These are phyloP conservation scores for Sporothrix phasma DNA, from an alignment of 2,329 filamentous ascomycete species.

Conservation along the genomic window DNA sequence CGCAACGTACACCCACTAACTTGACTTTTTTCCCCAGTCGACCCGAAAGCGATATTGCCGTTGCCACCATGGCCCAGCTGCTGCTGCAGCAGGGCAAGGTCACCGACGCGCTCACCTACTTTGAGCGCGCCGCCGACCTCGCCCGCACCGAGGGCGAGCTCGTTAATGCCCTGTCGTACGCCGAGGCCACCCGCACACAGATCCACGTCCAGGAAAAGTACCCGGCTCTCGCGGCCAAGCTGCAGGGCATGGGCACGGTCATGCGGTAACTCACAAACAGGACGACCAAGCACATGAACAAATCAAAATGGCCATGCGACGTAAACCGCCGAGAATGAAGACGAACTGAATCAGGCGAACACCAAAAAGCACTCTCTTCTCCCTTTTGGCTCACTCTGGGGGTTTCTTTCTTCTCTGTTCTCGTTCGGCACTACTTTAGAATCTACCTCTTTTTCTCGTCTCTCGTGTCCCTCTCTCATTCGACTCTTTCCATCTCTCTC, in stretches of 20 bases:
- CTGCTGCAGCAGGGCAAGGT: conserved; percentile 97
- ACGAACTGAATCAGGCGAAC: not conserved
- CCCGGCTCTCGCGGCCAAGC: conserved; percentile 64
- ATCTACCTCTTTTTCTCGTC: not conserved
- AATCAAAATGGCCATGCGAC: not conserved
- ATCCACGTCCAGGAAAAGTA: conserved; percentile 86
- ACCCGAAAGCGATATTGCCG: conserved; percentile 96
- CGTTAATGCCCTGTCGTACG: conserved; percentile 91
- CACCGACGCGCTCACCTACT: conserved; percentile 87
- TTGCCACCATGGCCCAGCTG: conserved; percentile 96
- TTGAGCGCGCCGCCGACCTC: conserved; percentile 90
- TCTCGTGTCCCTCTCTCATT: not conserved
- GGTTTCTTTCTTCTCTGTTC: not conserved
- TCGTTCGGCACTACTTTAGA: conserved; percentile 3
- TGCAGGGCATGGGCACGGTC: conserved; percentile 44
- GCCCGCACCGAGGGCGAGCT: conserved; percentile 92
- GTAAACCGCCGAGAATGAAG: not conserved
- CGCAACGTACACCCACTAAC: conserved; percentile 14
- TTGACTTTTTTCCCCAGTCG: conserved; percentile 51
- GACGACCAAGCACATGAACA: not conserved
- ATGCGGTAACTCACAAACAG: conserved; percentile 24
- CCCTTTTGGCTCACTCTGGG: not conserved
- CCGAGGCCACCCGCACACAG: conserved; percentile 92
- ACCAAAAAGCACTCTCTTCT: not conserved
- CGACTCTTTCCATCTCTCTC: too few relatives aligned